Conservation (phyloP, 2,329 filamentous ascomycete genomes). For the Aspergillus tamarii region DNA sequence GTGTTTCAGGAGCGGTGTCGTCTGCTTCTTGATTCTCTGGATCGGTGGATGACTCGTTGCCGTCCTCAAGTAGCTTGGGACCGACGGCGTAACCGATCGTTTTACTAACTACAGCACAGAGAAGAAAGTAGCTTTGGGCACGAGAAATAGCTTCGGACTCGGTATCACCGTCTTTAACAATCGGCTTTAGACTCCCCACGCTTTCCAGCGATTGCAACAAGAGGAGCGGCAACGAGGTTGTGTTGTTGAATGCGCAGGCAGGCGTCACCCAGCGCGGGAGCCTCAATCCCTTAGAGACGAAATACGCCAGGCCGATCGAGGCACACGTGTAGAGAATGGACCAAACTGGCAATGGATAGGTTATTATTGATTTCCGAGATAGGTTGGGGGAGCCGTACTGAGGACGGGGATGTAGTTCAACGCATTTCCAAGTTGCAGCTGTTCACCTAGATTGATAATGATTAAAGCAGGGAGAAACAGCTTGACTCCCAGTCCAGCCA, state of each 20-base stretch:
- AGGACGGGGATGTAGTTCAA: conserved; percentile 54
- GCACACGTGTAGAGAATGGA: conserved; percentile 53
- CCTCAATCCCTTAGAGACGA: conserved; percentile 49
- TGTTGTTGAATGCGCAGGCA: conserved; percentile 62
- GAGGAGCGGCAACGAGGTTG: conserved; percentile 57
- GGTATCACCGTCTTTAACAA: conserved; percentile 51
- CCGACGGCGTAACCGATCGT: conserved; percentile 67
- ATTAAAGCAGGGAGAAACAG: conserved; percentile 59
- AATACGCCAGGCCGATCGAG: conserved; percentile 53
- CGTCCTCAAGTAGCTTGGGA: conserved; percentile 57
- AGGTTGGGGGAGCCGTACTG: conserved; percentile 33
- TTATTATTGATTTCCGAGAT: not conserved
- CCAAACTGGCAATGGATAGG: conserved; percentile 48
- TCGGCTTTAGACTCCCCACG: conserved; percentile 59
- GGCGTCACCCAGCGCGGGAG: conserved; percentile 59
- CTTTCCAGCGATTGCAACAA: conserved; percentile 56
- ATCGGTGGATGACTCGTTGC: not conserved
- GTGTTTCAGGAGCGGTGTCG: conserved; percentile 20
- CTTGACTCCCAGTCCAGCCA: conserved; percentile 56
- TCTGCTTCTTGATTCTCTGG: not conserved
- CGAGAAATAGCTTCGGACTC: conserved; percentile 56
- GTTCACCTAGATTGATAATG: conserved; percentile 56
- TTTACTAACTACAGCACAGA: conserved; percentile 67
- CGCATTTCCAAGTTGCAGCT: conserved; percentile 52
- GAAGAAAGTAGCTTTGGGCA: conserved; percentile 67